Percentiles rank a stretch among this genome's conserved stretches.
Conservation (phyloP, 345 rosid species). For the Euphorbia tirucalli region DNA sequence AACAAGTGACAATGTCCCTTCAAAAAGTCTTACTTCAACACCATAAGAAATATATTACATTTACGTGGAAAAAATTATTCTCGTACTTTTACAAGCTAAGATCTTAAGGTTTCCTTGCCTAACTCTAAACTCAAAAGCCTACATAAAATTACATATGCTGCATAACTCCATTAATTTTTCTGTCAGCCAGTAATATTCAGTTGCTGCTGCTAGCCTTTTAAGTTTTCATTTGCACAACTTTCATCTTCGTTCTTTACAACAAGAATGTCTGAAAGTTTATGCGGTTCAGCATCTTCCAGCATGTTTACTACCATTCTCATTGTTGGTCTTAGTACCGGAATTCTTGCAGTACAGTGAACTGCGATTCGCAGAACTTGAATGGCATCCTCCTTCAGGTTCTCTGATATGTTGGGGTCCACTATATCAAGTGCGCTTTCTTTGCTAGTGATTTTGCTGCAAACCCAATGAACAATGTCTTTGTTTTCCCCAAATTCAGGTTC, state of each 20-base stretch:
- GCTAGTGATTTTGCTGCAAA: constrained; percentile 37
- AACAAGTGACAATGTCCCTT: too few relatives aligned
- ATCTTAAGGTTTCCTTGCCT: too few relatives aligned
- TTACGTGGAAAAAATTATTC: too few relatives aligned
- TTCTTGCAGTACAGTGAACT: constrained; percentile 52
- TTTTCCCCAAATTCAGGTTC: constrained; percentile 67
- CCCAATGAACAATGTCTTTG: constrained; percentile 67
- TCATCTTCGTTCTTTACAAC: constrained; percentile 18
- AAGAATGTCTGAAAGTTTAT: constrained; percentile 26
- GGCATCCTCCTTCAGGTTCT: constrained; percentile 47
- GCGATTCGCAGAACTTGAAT: constrained; percentile 60
- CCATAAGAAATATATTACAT: too few relatives aligned
- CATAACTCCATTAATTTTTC: not conserved
- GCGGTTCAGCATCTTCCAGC: constrained; percentile 64
- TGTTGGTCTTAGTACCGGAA: constrained; percentile 61
- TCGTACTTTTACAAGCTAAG: too few relatives aligned
- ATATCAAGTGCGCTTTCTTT: constrained; percentile 39
- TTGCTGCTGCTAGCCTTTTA: not conserved
- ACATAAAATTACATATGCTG: not conserved
- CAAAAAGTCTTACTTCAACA: too few relatives aligned
- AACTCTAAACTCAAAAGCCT: not conserved
- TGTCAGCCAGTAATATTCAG: not conserved
- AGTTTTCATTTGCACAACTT: constrained; percentile 10
- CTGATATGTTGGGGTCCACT: constrained; percentile 48
- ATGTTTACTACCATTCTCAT: constrained; percentile 79